Conservation (phyloP, 225 moss, liverwort and hornwort genomes). For the Takakia lepidozioides region DNA sequence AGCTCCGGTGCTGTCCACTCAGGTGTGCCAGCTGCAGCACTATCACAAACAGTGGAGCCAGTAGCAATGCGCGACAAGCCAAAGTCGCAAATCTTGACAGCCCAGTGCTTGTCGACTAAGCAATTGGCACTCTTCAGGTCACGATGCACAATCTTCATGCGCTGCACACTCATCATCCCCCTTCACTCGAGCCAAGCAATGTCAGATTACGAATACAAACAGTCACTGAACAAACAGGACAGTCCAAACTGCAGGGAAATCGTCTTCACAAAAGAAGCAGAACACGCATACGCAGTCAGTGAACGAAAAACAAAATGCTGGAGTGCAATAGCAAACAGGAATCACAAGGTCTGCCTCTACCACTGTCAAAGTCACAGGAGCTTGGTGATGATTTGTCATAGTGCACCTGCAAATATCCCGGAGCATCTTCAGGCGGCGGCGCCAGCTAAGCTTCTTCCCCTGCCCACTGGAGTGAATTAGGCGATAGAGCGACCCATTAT, state of each 20-base stretch:
- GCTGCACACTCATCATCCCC: constrained; percentile 96
- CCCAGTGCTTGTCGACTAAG: constrained; percentile 96
- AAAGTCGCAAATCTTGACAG: constrained; percentile 95
- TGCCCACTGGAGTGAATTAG: constrained; percentile 80
- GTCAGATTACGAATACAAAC: too few species aligned
- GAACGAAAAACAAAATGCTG: too few species aligned
- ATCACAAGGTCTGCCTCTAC: too few species aligned
- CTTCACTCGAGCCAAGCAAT: constrained; percentile 37
- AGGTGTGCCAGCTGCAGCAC: constrained; percentile 81
- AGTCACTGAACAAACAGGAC: too few species aligned
- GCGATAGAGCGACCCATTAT: constrained; percentile 83
- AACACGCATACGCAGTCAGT: too few species aligned
- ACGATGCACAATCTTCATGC: constrained; percentile 95
- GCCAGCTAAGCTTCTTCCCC: constrained; percentile 88
- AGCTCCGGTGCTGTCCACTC: constrained; percentile 99
- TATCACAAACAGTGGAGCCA: constrained; percentile 58
- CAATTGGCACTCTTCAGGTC: constrained; percentile 99
- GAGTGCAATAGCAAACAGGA: too few species aligned
- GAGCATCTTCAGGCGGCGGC: constrained; percentile 96
- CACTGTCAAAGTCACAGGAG: too few species aligned
- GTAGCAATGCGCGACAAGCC: constrained; percentile 80
- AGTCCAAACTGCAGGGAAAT: too few species aligned
- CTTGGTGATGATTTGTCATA: constrained; percentile 1
- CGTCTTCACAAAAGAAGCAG: too few species aligned
- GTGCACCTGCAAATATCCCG: constrained; percentile 95